Evolutionary conservation across 768 basidiomycete species (phyloP).

Genomic region (Boletales sp.): DNA sequence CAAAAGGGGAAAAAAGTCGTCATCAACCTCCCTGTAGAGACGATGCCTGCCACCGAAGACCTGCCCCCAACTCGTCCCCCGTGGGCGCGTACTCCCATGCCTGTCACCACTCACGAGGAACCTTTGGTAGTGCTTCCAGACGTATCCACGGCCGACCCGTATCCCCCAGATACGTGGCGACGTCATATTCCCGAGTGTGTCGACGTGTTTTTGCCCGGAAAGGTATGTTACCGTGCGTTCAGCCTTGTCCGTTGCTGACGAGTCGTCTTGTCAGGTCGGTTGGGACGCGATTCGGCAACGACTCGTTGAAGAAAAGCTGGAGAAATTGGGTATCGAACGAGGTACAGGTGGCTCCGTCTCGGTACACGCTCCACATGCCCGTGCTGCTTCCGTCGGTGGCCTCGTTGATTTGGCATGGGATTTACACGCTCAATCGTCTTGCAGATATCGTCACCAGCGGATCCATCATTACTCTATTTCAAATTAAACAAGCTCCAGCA

Average conservation of each 20-base stretch:
- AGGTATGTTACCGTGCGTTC: conserved; percentile 42
- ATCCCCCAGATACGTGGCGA: conserved; percentile 65
- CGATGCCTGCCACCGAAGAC: conserved; percentile 35
- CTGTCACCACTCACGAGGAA: conserved; percentile 32
- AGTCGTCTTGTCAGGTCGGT: conserved; percentile 44
- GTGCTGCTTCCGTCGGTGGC: conserved; percentile 75
- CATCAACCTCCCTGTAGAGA: conserved; percentile 76
- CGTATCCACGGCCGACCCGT: conserved; percentile 46
- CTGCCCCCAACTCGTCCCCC: conserved; percentile 40
- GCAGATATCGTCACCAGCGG: conserved; percentile 89
- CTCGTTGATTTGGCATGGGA: conserved; percentile 19
- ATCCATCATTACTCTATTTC: conserved; percentile 76
- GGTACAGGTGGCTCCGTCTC: conserved; percentile 49
- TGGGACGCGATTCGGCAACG: conserved; percentile 73
- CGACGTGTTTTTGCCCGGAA: conserved; percentile 81
- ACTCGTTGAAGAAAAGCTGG: conserved; percentile 77
- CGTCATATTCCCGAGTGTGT: conserved; percentile 57
- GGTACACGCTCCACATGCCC: conserved; percentile 72
- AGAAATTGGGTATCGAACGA: conserved; percentile 75
- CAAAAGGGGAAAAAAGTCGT: conserved; percentile 61
- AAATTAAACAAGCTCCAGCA: conserved; percentile 84
- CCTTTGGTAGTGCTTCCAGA: conserved; percentile 29
- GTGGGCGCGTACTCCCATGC: conserved; percentile 63
- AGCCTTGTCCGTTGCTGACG: conserved; percentile 1
- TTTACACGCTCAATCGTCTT: conserved; percentile 4